Evolutionary conservation across 805 yeast species (phyloP).

Genomic region (Starmerella geochares): DNA sequence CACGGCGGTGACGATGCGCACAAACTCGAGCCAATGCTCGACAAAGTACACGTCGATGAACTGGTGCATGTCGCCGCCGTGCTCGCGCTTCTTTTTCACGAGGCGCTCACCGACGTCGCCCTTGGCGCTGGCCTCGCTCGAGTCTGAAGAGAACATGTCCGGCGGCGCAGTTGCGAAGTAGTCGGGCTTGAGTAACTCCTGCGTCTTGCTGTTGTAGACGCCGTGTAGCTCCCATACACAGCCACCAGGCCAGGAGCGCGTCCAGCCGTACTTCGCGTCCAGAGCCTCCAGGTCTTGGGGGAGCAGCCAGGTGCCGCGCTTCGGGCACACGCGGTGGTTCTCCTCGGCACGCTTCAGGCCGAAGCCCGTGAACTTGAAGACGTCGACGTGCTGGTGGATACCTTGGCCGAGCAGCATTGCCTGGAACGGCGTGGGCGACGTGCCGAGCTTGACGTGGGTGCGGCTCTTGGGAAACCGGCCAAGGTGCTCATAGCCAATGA

Average conservation of each 20-base stretch:
- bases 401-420: conserved; percentile 74
- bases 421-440: conserved; percentile 75
- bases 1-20: conserved; percentile 39
- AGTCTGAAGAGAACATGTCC: neutral
- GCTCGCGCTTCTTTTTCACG: neutral
- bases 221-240: conserved; percentile 77
- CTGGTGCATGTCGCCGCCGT: conserved; percentile 20
- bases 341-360: conserved; percentile 64
- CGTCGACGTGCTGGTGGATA: conserved; percentile 52
- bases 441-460: conserved; percentile 55
- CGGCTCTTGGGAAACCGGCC: conserved; percentile 22
- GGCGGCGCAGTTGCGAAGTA: conserved; percentile 36
- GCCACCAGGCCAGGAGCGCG: conserved; percentile 66
- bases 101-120: neutral
- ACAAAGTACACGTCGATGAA: conserved; percentile 52
- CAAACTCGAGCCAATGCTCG: conserved; percentile 47
- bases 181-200: conserved; percentile 35
- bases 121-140: neutral
- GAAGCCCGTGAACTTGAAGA: conserved; percentile 56
- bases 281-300: conserved; percentile 34
- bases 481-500: conserved; percentile 53
- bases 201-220: conserved; percentile 52
- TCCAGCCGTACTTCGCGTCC: conserved; percentile 64
- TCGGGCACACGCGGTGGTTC: conserved; percentile 48
- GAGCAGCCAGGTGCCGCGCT: conserved; percentile 56